Evolutionary conservation across 305 asterid genomes (phyloP), one percentile per base, ranked within the genome.

Genomic region (Rubia peregrina): DNA sequence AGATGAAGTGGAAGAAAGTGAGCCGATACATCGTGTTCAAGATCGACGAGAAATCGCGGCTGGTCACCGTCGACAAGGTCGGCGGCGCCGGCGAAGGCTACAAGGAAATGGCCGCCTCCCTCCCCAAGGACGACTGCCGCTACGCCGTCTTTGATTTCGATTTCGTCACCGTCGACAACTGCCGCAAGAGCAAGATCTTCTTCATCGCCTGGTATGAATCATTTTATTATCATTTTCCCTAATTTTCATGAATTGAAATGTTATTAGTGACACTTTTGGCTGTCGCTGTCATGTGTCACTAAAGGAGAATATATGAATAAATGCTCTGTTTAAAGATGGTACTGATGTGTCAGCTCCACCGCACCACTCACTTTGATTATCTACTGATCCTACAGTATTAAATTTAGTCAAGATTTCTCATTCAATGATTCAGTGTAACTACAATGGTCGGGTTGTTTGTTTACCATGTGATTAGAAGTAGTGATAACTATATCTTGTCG

Each of bases 151-250:
- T 87, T 59, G 98, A 92, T 68, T 92, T 90, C 61, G 98, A 92
- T 69, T 92, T 90, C 40, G 96, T 92, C 75, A 87, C 96, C 30
- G 88, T 87, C 33, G 98, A 92, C 49, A 90, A 92, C 60, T 92
- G 98, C 80, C 89, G 84, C 60, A 92, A 84, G 75, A 92, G 98
- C 96, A 92, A 90, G 94, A 90, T 92, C 84, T 90, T 92, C 88
- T 92, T 92, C 86, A 92, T 92, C 76, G 96, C 98, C 75, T 91
- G 98, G 98, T 89, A 63, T 57, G 71, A 40, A 48, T 48, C 55
- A 4, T 4, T 41, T 41, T 40, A 40, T 7, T 3, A 40, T 40
- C 44, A 6, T 41, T 41, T 51, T 4, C 9, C 56, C n/a, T 46
- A 46, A 51, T 0, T 51, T 51, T 51, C 57, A 6, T 51, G 6